Conservation (phyloP, 495 filamentous ascomycete genomes). For the Friedmanniomyces simplex region DNA sequence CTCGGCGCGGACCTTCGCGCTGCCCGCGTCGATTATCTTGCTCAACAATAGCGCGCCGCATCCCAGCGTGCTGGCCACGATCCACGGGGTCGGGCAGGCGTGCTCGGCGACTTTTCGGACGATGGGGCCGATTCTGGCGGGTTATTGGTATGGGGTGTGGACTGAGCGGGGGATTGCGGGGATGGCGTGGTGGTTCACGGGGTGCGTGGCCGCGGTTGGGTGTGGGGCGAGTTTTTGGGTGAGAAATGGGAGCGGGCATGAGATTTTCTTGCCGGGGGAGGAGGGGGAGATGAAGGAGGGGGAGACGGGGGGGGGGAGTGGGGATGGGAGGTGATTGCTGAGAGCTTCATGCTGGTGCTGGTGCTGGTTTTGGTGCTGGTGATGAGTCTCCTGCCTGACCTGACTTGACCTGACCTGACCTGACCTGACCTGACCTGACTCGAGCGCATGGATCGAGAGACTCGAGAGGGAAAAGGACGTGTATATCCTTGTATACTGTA, state of each 20-base stretch:
- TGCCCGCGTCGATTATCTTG: conserved; percentile 26
- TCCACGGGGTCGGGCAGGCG: conserved; percentile 27
- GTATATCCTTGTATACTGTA: no score
- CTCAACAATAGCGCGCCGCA: conserved; percentile 28
- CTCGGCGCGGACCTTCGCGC: conserved; percentile 25
- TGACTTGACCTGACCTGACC: neutral
- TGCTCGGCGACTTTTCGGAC: conserved; percentile 25
- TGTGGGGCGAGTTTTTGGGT: conserved; percentile 28
- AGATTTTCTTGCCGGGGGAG: conserved; percentile 27
- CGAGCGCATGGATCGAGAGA: no score
- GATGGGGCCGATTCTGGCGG: conserved; percentile 22
- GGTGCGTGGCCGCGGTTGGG: conserved; percentile 16
- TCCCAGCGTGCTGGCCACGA: conserved; percentile 26
- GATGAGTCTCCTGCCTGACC: neutral
- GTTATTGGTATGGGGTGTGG: conserved; percentile 30
- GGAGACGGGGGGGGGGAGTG: conserved; percentile 13
- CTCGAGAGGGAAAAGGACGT: no score
- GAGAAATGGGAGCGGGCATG: conserved; percentile 26
- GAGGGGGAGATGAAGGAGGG: conserved; percentile 16
- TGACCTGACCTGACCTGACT: neutral
- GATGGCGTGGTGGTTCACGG: conserved; percentile 26
- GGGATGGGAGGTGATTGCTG: conserved; percentile 9
- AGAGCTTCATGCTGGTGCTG: neutral
- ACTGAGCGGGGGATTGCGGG: conserved; percentile 24
- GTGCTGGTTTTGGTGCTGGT: neutral